phyloP scores from a whole-genome alignment of 495 filamentous ascomycete genomes.

The Parathielavia hyrcaniae region DNA sequence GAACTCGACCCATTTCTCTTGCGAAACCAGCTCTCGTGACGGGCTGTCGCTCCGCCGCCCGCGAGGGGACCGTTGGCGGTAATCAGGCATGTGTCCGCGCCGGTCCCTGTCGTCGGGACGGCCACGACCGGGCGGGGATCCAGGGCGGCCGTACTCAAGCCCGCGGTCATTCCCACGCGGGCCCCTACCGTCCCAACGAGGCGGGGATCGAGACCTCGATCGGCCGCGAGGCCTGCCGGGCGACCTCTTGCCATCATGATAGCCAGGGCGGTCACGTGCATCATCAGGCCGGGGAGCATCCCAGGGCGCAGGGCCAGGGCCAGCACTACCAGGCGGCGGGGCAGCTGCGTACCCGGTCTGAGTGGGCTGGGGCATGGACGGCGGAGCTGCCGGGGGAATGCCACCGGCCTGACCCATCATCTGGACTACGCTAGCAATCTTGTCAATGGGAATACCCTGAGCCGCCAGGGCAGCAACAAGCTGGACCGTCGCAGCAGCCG shows the following conservation, averaged over 20 bases:
- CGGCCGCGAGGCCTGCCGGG: conserved; percentile 60
- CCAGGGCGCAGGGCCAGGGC: conserved; percentile 35
- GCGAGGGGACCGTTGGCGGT: conserved; percentile 77
- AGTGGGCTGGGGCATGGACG: conserved; percentile 23
- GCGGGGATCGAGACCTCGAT: conserved; percentile 66
- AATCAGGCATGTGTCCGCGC: conserved; percentile 57
- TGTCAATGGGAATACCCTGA: conserved; percentile 41
- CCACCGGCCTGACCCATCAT: conserved; percentile 35
- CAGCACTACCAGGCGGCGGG: conserved; percentile 24
- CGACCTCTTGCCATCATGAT: conserved; percentile 46
- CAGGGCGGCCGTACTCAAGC: conserved; percentile 37
- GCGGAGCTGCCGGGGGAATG: conserved; percentile 15
- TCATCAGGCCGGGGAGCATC: conserved; percentile 38
- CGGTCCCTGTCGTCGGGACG: conserved; percentile 55
- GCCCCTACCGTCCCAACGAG: conserved; percentile 54
- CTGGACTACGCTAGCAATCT: conserved; percentile 44
- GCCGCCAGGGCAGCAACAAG: conserved; percentile 44
- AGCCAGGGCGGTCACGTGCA: conserved; percentile 59
- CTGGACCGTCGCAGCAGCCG: conserved; percentile 39
- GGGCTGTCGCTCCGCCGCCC: conserved; percentile 56
- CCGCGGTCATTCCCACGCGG: conserved; percentile 37
- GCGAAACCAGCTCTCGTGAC: conserved; percentile 28
- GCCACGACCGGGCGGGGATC: conserved; percentile 51
- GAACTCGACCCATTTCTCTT: conserved; percentile 72
- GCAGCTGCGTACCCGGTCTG: conserved; percentile 29